Conservation (phyloP, 495 filamentous ascomycete species). For the Penicillium longicatenatum region DNA sequence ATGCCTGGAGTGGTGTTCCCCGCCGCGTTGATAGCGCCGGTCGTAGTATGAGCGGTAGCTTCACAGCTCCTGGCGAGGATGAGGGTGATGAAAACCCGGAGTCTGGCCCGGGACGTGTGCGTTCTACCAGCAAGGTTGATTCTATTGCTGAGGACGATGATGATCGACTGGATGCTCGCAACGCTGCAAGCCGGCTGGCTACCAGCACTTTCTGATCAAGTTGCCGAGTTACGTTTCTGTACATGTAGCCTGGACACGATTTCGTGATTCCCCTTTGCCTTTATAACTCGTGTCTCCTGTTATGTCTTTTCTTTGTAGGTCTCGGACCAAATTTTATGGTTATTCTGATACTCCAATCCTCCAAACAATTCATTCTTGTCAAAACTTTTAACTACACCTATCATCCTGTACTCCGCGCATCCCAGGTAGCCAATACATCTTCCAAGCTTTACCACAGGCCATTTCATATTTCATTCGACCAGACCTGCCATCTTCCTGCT, state of each 20-base stretch:
- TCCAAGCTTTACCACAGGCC: not conserved
- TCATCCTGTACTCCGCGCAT: not conserved
- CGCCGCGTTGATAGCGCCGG: conserved; percentile 75
- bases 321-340: conserved; percentile 4
- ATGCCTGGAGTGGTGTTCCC: conserved; percentile 95
- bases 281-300: conserved; percentile 12
- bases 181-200: conserved; percentile 90
- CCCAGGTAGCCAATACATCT: not conserved
- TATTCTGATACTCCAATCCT: not conserved
- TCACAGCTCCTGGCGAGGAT: conserved; percentile 49
- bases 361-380: not conserved
- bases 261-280: conserved; percentile 32
- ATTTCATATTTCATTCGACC: conserved; percentile 4
- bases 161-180: conserved; percentile 90
- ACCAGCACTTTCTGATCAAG: conserved; percentile 79
- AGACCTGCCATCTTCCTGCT: conserved; percentile 2
- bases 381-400: not conserved
- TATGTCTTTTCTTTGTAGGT: conserved; percentile 2
- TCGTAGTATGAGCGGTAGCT: conserved; percentile 74
- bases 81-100: conserved; percentile 40
- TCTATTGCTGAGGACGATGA: conserved; percentile 82
- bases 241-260: conserved; percentile 32
- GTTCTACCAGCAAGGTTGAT: conserved; percentile 61
- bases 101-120: conserved; percentile 51
- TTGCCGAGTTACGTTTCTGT: conserved; percentile 22